These are phyloP conservation scores for Mangifera indica DNA, from an alignment of 345 rosid genomes.

Conservation along the genomic window DNA sequence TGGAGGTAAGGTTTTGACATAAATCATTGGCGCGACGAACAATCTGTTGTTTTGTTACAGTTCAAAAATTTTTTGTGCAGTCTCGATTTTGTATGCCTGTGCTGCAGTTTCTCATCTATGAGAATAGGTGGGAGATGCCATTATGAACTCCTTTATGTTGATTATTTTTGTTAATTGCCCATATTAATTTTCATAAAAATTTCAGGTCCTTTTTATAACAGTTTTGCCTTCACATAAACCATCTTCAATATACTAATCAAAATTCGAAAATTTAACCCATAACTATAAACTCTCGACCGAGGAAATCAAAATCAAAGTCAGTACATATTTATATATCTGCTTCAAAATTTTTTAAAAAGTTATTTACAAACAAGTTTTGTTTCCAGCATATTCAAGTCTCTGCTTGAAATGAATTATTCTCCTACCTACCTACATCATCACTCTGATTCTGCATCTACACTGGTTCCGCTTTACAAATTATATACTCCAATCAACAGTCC, in stretches of 20 bases:
- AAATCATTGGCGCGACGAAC: not conserved
- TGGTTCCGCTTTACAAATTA: conserved; percentile 20
- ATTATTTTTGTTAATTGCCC: conserved; percentile 7
- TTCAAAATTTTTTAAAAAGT: not conserved
- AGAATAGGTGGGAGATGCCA: not conserved
- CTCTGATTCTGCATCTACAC: conserved; percentile 25
- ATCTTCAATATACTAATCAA: no score
- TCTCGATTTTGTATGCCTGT: conserved; percentile 25
- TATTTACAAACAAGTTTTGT: not conserved
- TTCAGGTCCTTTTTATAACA: not conserved
- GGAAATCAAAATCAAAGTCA: not conserved
- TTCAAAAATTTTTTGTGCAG: conserved; percentile 22
- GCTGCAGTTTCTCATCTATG: not conserved
- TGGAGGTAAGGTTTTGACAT: conserved; percentile 3
- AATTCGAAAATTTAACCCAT: no score
- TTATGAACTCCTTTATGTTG: not conserved
- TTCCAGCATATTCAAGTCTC: conserved; percentile 5
- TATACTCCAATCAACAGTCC: conserved; percentile 11
- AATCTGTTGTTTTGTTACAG: conserved; percentile 4
- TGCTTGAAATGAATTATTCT: not conserved
- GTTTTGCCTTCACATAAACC: no score
- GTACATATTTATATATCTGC: not conserved
- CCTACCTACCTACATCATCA: conserved; percentile 11
- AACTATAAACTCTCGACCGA: no score
- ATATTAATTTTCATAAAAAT: conserved; percentile 11